Percentiles rank a stretch among this genome's conserved stretches.
These are phyloP conservation scores for Triticum urartu DNA, from an alignment of 176 grass and related monocot species.

Conservation along the genomic window DNA sequence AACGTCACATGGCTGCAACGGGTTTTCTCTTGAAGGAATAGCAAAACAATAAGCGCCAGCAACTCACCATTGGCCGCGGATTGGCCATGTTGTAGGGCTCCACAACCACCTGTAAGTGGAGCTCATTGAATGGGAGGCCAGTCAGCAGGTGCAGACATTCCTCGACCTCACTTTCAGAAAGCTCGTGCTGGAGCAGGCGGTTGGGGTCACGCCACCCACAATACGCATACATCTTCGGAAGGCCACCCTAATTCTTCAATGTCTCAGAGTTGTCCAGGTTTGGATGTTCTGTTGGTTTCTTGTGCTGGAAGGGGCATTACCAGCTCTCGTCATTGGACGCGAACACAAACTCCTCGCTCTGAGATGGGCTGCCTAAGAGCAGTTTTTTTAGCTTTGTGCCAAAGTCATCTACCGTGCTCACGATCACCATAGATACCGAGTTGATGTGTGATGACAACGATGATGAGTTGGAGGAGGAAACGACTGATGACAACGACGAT, in stretches of 20 bases:
- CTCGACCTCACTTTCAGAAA: no score
- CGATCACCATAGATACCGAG: not conserved
- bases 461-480: not conserved
- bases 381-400: constrained; percentile 24
- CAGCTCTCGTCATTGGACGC: not conserved
- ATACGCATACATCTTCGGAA: no score
- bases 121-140: no score
- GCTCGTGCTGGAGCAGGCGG: no score
- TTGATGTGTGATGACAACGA: not conserved
- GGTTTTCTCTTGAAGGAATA: no score
- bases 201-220: no score
- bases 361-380: constrained; percentile 2
- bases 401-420: not conserved
- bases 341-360: not conserved
- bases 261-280: not conserved
- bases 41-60: no score
- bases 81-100: no score
- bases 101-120: no score
- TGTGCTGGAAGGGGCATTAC: not conserved
- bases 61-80: no score
- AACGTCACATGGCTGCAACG: no score
- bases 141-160: no score
- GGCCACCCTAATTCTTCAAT: not conserved
- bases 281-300: constrained; percentile 12
- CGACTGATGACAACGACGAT: not conserved